Evolutionary conservation across 2,329 filamentous ascomycete genomes (phyloP).

Genomic region (Aspergillus latus): DNA sequence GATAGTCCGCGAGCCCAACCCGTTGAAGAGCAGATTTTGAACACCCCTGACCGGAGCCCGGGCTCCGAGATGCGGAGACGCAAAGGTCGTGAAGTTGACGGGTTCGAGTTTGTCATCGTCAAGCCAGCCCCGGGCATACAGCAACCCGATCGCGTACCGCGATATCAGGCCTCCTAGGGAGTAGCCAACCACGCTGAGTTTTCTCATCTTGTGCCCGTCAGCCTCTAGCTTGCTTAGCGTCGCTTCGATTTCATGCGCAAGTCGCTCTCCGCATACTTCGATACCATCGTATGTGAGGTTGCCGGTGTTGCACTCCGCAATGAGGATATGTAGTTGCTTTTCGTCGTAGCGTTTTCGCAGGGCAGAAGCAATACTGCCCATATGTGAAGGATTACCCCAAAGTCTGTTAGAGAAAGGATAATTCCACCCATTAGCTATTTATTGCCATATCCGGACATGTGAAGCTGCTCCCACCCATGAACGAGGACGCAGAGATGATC

Average conservation of each 20-base stretch:
- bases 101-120: conserved; percentile 75
- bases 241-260: conserved; percentile 63
- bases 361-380: conserved; percentile 54
- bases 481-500: conserved; percentile 63
- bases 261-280: conserved; percentile 67
- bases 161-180: conserved; percentile 84
- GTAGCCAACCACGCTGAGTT: conserved; percentile 85
- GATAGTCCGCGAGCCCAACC: conserved; percentile 76
- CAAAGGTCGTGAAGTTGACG: conserved; percentile 93
- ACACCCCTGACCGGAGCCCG: conserved; percentile 67
- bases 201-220: conserved; percentile 70
- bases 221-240: conserved; percentile 54
- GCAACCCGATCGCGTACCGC: conserved; percentile 79
- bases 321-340: conserved; percentile 56
- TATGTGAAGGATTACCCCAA: conserved; percentile 62
- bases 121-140: conserved; percentile 77
- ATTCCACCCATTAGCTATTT: not conserved
- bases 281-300: conserved; percentile 66
- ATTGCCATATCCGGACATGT: not conserved
- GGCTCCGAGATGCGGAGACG: conserved; percentile 77
- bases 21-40: conserved; percentile 72
- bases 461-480: conserved; percentile 53
- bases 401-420: conserved; percentile 41
- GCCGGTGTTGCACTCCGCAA: conserved; percentile 57
- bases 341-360: conserved; percentile 52